Evolutionary conservation across 306 rosid species (phyloP), one percentile per base, ranked within the genome.

Genomic region (Cicer chorassanicum): DNA sequence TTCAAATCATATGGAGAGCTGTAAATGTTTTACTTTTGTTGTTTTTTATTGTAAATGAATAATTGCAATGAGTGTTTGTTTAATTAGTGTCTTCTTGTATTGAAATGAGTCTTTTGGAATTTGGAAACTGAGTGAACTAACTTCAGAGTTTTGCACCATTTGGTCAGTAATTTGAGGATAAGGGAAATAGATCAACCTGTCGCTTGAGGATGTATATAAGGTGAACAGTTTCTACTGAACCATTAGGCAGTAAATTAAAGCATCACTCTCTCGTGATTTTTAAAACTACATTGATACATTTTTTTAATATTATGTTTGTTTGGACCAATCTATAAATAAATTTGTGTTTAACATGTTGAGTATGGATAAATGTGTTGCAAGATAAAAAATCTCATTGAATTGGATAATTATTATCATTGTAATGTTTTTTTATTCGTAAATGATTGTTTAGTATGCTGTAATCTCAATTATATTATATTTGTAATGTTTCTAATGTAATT

Each of bases 161-260:
- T 29, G 36, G 18, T 16, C 18, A 16, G 18, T 16, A 16, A 16
- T 16, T 16, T 16, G 18, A 16, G 89, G 21, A 72, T 71, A 68
- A 81, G 77, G 75, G 86, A 81, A 76, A 69, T 40, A 14, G 85
- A 88, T 76, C 72, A 73, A 83, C 73, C 75, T 42, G 78, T 75
- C 69, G 75, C 79, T 71, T 80, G 82, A 87, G 72, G 68, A 78
- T 67, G 45, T 78, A 78, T 77, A 56, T 78, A 74, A 75, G 84
- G 94, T 89, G 74, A 83, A 91, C 80, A 53, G 73, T 44, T 43
- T 21, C 62, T 34, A 34, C 73, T 44, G 41, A 76, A 36, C 45
- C 72, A 40, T 76, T 38, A 10, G 36, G 21, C 71, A 16, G 63
- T 29, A 46, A 53, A 9, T 73, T 53, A 51, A 63, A 38, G 59